Base-by-base conservation (phyloP, 768 basidiomycete genomes). In the Boletus reticuloceps region DNA sequence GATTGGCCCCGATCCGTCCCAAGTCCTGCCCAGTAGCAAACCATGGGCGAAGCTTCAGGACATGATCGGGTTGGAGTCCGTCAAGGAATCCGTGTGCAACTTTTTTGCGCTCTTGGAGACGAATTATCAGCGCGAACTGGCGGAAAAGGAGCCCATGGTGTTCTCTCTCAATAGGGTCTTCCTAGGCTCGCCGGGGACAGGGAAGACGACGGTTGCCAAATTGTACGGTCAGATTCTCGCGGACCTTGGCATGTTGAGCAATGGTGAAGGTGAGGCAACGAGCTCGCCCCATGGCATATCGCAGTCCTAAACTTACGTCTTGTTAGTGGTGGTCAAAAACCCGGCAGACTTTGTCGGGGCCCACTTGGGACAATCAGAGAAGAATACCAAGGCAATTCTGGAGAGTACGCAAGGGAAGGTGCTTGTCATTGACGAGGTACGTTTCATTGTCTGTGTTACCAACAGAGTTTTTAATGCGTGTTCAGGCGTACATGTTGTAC, bases 401-500 rank as follows among this genome's bases (percentile, higher is more conserved):
- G 78, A 77, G 7, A 82, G 69, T 45, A 80, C 81, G 0, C 71
- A 77, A 1, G 86, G 86, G 8, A 89, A 89, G 61, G 84, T 88
- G 5, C 69, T 89, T 37, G 79, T 89, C 14, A 89, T 89, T 20
- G 86, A 89, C 53, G 86, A 89, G 78, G 86, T 81, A 51, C 17
- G 64, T 44, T 32, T 1, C 2, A 14, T 48, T 16, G 11, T 38
- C 3, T 5, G 2, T 22, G 4, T 53, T 66, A 58, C 14, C 25
- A 20, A 48, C 5, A 6, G 6, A 20, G 17, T 50, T 13, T 22
- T 58, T 22, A 25, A 51, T 25, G 40, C 20, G 0, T 22, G 4
- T 12, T 49, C n/a, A 88, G 86, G 86, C 86, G 5, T 89, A 89
- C 54, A 85, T 84, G 83, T 69, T 89, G 25, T 83, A 86, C 53